Percentiles rank a stretch among this genome's conserved stretches.
These are phyloP conservation scores for Penicillium coprophilum DNA, from an alignment of 495 filamentous ascomycete genomes.

Conservation along the genomic window DNA sequence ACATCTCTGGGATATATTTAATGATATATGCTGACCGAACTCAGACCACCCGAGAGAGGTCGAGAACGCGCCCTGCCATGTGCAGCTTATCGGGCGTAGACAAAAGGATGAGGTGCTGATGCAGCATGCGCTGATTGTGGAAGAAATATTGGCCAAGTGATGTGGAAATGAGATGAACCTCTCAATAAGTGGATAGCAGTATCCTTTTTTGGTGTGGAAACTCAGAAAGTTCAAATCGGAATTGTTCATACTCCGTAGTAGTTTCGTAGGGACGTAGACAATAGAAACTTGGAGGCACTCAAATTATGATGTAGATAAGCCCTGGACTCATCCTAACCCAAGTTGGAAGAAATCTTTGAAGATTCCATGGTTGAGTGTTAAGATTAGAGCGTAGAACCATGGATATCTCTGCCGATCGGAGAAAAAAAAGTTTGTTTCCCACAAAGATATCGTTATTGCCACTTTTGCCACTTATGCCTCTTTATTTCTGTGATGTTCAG, in stretches of 20 bases:
- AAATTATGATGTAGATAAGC: too few species aligned
- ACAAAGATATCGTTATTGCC: background rate
- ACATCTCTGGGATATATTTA: background rate
- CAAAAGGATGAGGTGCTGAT: background rate
- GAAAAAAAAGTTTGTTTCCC: background rate
- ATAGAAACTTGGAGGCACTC: too few species aligned
- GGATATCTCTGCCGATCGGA: background rate
- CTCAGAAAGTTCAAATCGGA: too few species aligned
- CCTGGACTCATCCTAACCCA: too few species aligned
- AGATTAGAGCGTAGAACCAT: too few species aligned
- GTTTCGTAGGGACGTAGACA: too few species aligned
- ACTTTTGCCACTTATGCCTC: background rate
- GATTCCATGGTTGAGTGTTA: too few species aligned
- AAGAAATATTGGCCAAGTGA: background rate
- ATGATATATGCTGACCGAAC: background rate
- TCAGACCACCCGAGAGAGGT: background rate
- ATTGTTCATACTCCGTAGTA: too few species aligned
- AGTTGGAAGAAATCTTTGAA: too few species aligned
- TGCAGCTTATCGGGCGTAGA: background rate
- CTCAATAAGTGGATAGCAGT: too few species aligned
- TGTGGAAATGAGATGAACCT: too few species aligned
- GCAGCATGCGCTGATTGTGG: background rate
- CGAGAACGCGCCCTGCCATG: background rate
- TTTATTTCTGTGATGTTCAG: background rate
- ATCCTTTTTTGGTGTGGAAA: too few species aligned